A percentile compares a stretch with the other conserved stretches of the same genome.
phyloP scores from a whole-genome alignment of 2,329 filamentous ascomycete genomes.

The Exophiala lecanii-corni region DNA sequence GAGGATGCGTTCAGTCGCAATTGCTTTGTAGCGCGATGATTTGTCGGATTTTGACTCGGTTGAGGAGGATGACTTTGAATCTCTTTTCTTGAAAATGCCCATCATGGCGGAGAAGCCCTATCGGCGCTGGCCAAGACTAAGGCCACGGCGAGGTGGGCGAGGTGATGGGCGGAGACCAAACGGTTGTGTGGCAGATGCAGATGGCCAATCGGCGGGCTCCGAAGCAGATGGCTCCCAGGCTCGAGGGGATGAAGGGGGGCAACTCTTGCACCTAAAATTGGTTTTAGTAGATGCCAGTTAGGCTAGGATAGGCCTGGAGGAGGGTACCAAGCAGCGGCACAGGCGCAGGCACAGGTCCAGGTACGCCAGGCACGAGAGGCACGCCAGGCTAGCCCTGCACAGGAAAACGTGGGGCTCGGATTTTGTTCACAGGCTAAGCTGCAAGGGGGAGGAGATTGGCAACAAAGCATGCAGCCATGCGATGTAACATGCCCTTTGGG shows the following conservation, averaged over 20 bases:
- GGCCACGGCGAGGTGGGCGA: neutral
- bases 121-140: conserved; percentile 4
- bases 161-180: conserved; percentile 11
- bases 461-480: neutral
- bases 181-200: conserved; percentile 5
- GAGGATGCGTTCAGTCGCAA: conserved; percentile 19
- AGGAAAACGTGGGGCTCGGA: no score
- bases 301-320: no score
- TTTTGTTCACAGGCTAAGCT: conserved; percentile 5
- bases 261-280: no score
- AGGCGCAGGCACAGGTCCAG: no score
- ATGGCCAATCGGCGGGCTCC: neutral
- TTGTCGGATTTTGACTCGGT: conserved; percentile 13
- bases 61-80: conserved; percentile 34
- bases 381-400: no score
- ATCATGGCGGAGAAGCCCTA: conserved; percentile 36
- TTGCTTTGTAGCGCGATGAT: conserved; percentile 9
- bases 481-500: neutral
- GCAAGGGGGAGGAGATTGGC: neutral
- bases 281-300: no score
- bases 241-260: no score
- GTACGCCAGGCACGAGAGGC: no score
- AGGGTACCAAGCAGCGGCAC: no score
- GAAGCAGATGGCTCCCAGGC: no score
- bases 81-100: conserved; percentile 45